Percentiles rank a stretch among this genome's conserved stretches.
Evolutionary conservation across 352 stramenopile genomes (phyloP).

Genomic region (Aphanomyces euteiches): DNA sequence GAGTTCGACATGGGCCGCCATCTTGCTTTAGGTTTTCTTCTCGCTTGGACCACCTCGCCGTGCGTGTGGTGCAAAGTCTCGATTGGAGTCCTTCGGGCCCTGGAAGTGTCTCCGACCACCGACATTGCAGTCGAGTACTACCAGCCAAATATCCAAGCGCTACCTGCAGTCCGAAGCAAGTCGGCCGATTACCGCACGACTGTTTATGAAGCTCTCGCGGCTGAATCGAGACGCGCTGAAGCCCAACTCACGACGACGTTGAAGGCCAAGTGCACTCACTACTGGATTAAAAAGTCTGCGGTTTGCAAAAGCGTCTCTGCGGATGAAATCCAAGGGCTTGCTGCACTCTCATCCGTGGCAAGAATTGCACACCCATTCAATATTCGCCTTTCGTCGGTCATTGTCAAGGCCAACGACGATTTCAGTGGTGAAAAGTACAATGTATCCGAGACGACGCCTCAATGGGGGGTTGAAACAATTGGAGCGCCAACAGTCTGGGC

Average conservation of each 20-base stretch:
- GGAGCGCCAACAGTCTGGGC: conserved; percentile 25
- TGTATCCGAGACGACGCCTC: neutral
- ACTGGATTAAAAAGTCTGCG: conserved; percentile 14
- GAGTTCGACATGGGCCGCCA: no score
- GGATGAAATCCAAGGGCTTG: conserved; percentile 13
- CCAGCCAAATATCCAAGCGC: no score
- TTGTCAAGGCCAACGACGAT: no score
- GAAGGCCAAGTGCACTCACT: neutral
- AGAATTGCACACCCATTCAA: neutral
- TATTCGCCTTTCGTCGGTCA: neutral
- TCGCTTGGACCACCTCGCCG: no score
- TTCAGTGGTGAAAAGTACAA: no score
- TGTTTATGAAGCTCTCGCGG: neutral
- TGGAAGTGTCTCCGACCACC: no score
- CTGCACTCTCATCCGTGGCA: neutral
- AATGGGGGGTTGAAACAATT: conserved; percentile 30
- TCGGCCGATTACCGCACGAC: neutral
- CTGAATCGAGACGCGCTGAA: neutral
- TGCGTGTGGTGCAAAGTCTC: no score
- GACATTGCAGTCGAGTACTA: no score
- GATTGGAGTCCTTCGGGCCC: no score
- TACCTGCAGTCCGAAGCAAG: no score
- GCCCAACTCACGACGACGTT: neutral
- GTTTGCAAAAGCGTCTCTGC: neutral
- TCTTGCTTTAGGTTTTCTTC: no score